phyloP scores from a whole-genome alignment of 495 filamentous ascomycete genomes.

The Penicillium pancosmium region DNA sequence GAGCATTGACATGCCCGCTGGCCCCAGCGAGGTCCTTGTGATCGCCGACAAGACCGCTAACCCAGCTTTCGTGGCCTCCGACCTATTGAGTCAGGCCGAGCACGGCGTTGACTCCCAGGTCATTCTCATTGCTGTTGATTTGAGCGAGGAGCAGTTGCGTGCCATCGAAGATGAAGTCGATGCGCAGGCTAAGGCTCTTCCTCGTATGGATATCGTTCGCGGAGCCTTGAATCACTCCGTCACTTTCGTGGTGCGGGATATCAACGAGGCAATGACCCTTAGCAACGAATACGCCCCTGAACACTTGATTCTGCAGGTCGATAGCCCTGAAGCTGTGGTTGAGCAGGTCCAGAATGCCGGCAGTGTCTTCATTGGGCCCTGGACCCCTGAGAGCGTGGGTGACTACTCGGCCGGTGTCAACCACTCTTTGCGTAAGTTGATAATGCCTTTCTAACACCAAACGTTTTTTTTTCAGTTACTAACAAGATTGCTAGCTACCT shows the following conservation, averaged over 20 bases:
- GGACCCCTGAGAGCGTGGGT: conserved; percentile 96
- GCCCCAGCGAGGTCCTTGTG: conserved; percentile 94
- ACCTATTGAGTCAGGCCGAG: conserved; percentile 93
- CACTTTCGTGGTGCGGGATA: conserved; percentile 76
- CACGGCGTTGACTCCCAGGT: conserved; percentile 96
- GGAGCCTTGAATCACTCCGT: conserved; percentile 91
- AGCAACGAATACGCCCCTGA: conserved; percentile 98
- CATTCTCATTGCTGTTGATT: conserved; percentile 82
- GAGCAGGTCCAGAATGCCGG: conserved; percentile 89
- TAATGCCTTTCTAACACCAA: background rate
- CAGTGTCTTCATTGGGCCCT: conserved; percentile 90
- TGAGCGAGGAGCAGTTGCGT: conserved; percentile 67
- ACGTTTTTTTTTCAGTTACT: conserved; percentile 1
- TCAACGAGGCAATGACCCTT: conserved; percentile 82
- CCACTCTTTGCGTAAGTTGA: conserved; percentile 86
- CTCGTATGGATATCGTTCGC: conserved; percentile 88
- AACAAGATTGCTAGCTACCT: conserved; percentile 68
- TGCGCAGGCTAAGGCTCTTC: conserved; percentile 82
- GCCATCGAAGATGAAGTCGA: conserved; percentile 93
- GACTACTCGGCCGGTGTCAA: conserved; percentile 98
- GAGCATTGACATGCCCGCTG: conserved; percentile 97
- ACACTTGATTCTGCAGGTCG: conserved; percentile 90
- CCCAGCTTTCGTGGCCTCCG: conserved; percentile 92
- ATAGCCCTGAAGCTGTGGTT: conserved; percentile 70
- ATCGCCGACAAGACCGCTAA: conserved; percentile 89